Conservation (phyloP, 306 rosid genomes). For the Datisca glomerata region DNA sequence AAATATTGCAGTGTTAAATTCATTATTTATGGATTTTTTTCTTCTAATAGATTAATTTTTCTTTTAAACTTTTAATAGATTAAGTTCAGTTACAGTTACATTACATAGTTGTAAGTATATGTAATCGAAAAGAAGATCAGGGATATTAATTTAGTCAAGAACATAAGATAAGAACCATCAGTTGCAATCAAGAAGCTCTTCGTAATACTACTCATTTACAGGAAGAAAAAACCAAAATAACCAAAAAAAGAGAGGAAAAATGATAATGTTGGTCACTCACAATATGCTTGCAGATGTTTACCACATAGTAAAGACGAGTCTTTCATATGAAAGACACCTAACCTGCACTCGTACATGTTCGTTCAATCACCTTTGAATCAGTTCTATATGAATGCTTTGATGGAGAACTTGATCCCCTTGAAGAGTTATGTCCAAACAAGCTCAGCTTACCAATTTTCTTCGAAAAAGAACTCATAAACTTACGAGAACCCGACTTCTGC, state of each 20-base stretch:
- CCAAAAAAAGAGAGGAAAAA: slow-evolving; percentile 15
- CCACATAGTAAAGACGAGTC: slow-evolving; percentile 5
- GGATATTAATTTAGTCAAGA: no score
- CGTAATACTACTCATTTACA: slow-evolving; percentile 28
- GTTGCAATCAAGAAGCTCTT: slow-evolving; percentile 30
- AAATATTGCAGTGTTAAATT: no score
- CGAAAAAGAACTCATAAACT: slow-evolving; percentile 82
- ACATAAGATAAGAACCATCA: slow-evolving; percentile 24
- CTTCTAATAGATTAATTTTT: no score
- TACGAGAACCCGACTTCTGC: slow-evolving; percentile 78
- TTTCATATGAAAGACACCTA: slow-evolving; percentile 28
- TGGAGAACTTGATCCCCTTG: slow-evolving; percentile 87
- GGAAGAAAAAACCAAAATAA: slow-evolving; percentile 17
- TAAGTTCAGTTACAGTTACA: no score
- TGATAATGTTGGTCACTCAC: slow-evolving; percentile 3
- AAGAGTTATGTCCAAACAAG: slow-evolving; percentile 69
- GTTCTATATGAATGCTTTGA: slow-evolving; percentile 84
- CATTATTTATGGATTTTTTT: no score
- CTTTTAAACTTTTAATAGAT: no score
- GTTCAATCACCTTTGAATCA: slow-evolving; percentile 82
- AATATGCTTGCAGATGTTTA: slow-evolving; percentile 22
- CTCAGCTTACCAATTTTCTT: slow-evolving; percentile 64
- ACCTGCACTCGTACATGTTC: slow-evolving; percentile 94
- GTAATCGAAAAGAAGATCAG: no score
- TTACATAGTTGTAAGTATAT: no score